Conservation (phyloP, 2,329 filamentous ascomycete genomes). For the Xylaria polymorpha region DNA sequence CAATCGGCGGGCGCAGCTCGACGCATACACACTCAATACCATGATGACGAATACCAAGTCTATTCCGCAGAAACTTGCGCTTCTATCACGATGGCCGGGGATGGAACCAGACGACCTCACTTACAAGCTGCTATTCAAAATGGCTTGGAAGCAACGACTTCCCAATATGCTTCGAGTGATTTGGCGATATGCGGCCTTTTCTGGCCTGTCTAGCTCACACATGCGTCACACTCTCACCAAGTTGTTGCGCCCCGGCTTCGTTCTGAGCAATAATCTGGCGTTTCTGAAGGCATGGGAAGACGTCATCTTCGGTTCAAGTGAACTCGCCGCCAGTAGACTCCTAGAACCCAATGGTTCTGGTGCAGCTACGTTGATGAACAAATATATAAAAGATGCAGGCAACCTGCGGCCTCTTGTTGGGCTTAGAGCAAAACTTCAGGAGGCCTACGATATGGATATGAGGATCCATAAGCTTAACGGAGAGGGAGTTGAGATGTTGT, state of each 20-base stretch:
- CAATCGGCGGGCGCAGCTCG: conserved; percentile 28
- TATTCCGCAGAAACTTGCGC: conserved; percentile 33
- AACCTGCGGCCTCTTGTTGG: conserved; percentile 28
- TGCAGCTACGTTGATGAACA: conserved; percentile 31
- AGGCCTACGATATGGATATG: conserved; percentile 46
- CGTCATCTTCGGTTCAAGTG: conserved; percentile 45
- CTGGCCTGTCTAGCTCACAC: conserved; percentile 30
- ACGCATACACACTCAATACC: conserved; percentile 46
- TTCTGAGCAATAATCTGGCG: conserved; percentile 21
- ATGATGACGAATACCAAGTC: conserved; percentile 45
- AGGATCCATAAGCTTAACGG: conserved; percentile 41
- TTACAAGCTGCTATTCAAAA: conserved; percentile 45
- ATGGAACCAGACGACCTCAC: conserved; percentile 41
- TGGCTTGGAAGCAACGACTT: conserved; percentile 43
- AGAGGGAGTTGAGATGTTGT: conserved; percentile 37
- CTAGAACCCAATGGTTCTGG: conserved; percentile 1
- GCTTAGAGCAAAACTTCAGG: conserved; percentile 42
- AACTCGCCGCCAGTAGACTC: conserved; percentile 38
- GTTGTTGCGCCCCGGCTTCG: conserved; percentile 31
- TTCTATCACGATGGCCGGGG: conserved; percentile 38
- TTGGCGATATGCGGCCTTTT: conserved; percentile 47
- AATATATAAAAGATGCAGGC: conserved; percentile 35
- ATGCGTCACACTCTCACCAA: conserved; percentile 42
- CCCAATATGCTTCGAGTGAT: conserved; percentile 50
- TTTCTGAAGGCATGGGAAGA: conserved; percentile 47